Conservation (phyloP, 345 rosid species). For the Atalantia buxifolia region DNA sequence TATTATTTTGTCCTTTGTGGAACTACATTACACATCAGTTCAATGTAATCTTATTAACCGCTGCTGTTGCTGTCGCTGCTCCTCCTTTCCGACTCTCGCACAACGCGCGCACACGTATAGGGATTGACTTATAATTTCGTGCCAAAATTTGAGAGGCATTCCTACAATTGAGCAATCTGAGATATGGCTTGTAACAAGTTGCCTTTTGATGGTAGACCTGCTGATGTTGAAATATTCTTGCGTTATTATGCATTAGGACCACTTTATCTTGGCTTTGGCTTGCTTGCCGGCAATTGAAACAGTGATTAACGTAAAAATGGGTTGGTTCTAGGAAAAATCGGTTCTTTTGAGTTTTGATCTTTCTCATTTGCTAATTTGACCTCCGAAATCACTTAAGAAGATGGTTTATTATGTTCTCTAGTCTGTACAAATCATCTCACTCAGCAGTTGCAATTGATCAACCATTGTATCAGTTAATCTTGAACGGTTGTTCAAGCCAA, state of each 20-base stretch:
- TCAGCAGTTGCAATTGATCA: too few relatives aligned
- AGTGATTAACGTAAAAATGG: background rate
- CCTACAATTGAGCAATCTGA: background rate
- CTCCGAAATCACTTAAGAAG: too few relatives aligned
- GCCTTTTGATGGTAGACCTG: background rate
- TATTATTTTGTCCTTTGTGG: constrained; percentile 21
- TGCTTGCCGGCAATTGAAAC: background rate
- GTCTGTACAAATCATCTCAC: too few relatives aligned
- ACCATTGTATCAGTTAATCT: too few relatives aligned
- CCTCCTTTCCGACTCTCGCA: background rate
- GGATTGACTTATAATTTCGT: background rate
- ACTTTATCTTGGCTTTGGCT: background rate
- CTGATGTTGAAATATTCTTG: background rate
- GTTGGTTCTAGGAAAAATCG: background rate
- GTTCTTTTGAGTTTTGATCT: background rate
- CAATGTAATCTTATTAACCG: constrained; percentile 10
- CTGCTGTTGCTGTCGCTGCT: background rate
- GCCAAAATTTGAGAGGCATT: background rate
- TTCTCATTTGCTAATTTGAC: too few relatives aligned
- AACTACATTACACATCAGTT: constrained; percentile 4
- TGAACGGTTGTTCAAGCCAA: too few relatives aligned
- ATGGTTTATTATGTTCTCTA: too few relatives aligned
- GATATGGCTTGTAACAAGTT: background rate
- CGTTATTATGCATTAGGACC: background rate
- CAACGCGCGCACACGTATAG: background rate